These are phyloP conservation scores for Fabrea salina DNA, from an alignment of 169 alveolate species.

Conservation along the genomic window DNA sequence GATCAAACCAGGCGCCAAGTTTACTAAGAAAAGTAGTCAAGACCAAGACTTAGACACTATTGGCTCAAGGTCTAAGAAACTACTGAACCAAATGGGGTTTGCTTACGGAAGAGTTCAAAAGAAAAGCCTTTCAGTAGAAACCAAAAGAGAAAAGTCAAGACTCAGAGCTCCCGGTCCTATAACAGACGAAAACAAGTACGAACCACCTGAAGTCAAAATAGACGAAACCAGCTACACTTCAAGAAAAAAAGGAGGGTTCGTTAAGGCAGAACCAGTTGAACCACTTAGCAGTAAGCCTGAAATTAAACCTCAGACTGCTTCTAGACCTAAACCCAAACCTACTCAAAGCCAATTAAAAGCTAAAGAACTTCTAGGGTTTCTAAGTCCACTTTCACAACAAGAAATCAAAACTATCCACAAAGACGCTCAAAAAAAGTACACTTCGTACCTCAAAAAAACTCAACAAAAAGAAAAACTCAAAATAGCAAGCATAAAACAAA, in stretches of 20 bases:
- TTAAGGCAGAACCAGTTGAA: background rate
- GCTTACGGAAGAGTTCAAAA: background rate
- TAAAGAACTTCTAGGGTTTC: background rate
- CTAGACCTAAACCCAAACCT: background rate
- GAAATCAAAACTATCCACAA: too few relatives aligned
- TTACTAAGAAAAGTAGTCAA: background rate
- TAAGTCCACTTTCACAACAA: background rate
- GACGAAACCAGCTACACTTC: background rate
- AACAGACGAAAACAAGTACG: background rate
- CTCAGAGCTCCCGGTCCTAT: slow-evolving; percentile 14
- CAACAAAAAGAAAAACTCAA: background rate
- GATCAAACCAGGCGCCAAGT: background rate
- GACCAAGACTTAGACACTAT: background rate
- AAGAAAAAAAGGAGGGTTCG: background rate
- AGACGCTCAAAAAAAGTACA: background rate
- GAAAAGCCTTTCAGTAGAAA: background rate
- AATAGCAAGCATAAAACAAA: background rate
- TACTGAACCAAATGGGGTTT: slow-evolving; percentile 12
- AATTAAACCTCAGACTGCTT: too few relatives aligned
- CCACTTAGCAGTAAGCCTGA: background rate
- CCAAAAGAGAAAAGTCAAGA: background rate
- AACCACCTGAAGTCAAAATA: background rate
- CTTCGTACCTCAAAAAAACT: background rate
- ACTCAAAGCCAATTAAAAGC: slow-evolving; percentile 12
- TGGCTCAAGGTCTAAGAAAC: background rate